Base-by-base conservation (phyloP, 2,329 filamentous ascomycete genomes). In the Clonostachys solani region DNA sequence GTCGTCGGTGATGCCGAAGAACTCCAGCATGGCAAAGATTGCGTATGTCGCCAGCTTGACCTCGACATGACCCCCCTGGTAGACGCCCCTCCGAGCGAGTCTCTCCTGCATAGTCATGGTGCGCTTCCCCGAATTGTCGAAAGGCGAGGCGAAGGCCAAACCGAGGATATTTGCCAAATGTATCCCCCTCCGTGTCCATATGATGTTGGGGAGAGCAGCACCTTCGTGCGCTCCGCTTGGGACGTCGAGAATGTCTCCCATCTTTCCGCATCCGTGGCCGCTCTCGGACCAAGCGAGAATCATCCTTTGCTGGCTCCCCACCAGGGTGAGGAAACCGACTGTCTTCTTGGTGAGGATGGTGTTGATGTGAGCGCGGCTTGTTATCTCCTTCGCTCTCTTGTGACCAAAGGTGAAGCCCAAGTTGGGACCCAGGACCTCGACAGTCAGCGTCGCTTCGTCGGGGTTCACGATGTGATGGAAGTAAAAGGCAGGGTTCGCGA, bases 11-110 rank as follows among this genome's bases (percentile, higher is more conserved):
- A 65, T 57, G 13, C 41, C 45, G 40, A 63, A 64, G 3, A 46
- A 47, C 2, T 47, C 44, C 1, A 71, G 53, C 0, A 69, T 49
- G 0, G 59, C 45, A 8, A 59, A 60, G 0, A 69, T 43, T 0
- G 61, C 62, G 17, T 67, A 61, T 0, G 62, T 56, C 0, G 68
- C 64, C 0, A 73, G 59, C 47, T 72, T 72, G 15, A 66, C 65
- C 48, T 73, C 69, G 1, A 67, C 63, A 18, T 73, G 69, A 0
- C 63, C 59, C 0, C 62, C 64, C 1, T 57, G 54, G 40, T 64
- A 65, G 12, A 61, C 50, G 5, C 66, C 63, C 9, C 43, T 47
- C 29, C 47, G 47, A 16, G 45, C 35, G 3, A 44, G 35, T 9
- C 19, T n/a, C 19, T 34, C 15, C 13, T 19, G 40, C 16, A 23